A percentile compares a stretch with the other conserved stretches of the same genome.
phyloP scores from a whole-genome alignment of 495 filamentous ascomycete genomes.

The Margaritispora aquatica region DNA sequence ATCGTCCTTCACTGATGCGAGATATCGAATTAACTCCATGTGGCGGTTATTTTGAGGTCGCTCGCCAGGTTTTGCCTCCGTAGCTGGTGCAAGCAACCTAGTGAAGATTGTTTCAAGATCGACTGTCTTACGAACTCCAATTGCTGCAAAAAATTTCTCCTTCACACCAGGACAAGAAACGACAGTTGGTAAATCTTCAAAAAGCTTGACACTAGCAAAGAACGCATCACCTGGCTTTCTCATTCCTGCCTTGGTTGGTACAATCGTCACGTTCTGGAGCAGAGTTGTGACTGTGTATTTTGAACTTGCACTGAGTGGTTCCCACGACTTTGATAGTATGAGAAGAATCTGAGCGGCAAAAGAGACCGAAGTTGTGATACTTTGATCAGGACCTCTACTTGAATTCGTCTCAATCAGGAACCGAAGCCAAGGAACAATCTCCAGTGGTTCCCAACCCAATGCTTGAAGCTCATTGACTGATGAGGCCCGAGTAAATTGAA shows the following conservation, averaged over 20 bases:
- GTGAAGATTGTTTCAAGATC: conserved; percentile 92
- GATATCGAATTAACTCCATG: conserved; percentile 88
- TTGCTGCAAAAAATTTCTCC: conserved; percentile 75
- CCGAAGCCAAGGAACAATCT: conserved; percentile 73
- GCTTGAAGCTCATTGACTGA: conserved; percentile 53
- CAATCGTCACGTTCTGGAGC: conserved; percentile 62
- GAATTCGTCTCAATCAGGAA: conserved; percentile 63
- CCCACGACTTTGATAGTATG: conserved; percentile 84
- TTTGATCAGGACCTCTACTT: conserved; percentile 37
- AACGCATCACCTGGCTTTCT: conserved; percentile 80
- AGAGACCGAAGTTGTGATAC: conserved; percentile 61
- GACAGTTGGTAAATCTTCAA: conserved; percentile 84
- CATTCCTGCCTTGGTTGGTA: conserved; percentile 92
- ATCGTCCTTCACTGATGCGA: conserved; percentile 82
- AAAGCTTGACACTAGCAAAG: conserved; percentile 86
- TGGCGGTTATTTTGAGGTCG: conserved; percentile 60
- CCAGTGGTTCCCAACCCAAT: conserved; percentile 77
- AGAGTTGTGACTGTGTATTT: conserved; percentile 58
- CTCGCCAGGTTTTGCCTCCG: conserved; percentile 36
- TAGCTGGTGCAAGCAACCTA: conserved; percentile 56
- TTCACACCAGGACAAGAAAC: conserved; percentile 70
- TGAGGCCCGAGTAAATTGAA: conserved; percentile 54
- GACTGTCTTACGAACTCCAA: conserved; percentile 83
- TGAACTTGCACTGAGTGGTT: conserved; percentile 55
- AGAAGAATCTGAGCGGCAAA: conserved; percentile 76